phyloP scores from a whole-genome alignment of 1,139 yeast genomes.

The Debaryomyces sp. region DNA sequence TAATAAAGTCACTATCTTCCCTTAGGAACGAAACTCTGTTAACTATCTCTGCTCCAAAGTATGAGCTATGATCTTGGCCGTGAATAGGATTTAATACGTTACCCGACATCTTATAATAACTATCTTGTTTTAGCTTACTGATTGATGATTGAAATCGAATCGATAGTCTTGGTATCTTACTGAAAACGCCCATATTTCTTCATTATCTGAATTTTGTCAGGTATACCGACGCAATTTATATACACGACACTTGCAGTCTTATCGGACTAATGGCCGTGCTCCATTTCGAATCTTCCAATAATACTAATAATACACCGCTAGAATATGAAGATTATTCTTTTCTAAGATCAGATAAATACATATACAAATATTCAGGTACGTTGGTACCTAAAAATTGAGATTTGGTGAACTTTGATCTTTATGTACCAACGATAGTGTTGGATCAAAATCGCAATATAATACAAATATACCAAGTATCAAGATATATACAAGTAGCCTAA shows the following conservation, averaged over 20 bases:
- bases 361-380: background rate
- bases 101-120: constrained; percentile 22
- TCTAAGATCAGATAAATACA: background rate
- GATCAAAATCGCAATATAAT: background rate
- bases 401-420: background rate
- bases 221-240: background rate
- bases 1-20: constrained; percentile 62
- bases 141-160: constrained; percentile 4
- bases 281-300: background rate
- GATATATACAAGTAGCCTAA: background rate
- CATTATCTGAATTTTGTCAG: background rate
- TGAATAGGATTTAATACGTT: constrained; percentile 14
- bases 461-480: background rate
- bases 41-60: constrained; percentile 59
- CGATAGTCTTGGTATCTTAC: background rate
- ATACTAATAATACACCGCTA: background rate
- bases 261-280: background rate
- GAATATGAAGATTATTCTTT: background rate
- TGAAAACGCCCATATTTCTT: background rate
- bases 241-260: background rate
- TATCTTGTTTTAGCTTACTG: constrained; percentile 14
- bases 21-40: constrained; percentile 83
- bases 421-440: background rate
- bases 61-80: constrained; percentile 36
- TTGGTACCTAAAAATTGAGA: background rate